Conservation (phyloP, 176 grass and related monocot species). For the Panicum miliaceum region DNA sequence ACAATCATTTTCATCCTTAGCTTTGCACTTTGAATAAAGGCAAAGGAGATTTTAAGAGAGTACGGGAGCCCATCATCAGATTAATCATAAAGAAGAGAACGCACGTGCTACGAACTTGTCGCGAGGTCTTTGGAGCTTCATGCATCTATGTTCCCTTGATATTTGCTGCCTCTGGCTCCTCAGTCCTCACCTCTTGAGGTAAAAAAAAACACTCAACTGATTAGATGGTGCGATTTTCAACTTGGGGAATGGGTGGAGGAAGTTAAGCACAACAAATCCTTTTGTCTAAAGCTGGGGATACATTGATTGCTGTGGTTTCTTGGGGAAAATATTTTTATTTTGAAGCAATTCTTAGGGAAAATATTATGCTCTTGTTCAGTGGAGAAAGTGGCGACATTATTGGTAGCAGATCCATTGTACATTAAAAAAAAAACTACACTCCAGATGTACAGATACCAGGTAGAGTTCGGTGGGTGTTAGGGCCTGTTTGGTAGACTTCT, state of each 20-base stretch:
- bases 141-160: background rate
- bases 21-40: slow-evolving; percentile 47
- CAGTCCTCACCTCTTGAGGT: background rate
- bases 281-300: background rate
- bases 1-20: slow-evolving; percentile 43
- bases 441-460: background rate
- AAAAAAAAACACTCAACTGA: background rate
- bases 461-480: no score
- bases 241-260: background rate
- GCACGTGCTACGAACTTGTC: slow-evolving; percentile 14
- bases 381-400: background rate
- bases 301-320: background rate
- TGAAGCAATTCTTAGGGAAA: no score
- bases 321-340: background rate
- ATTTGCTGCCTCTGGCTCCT: background rate
- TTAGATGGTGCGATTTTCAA: no score
- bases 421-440: background rate
- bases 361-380: background rate
- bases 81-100: background rate
- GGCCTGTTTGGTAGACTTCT: no score
- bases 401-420: background rate
- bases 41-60: slow-evolving; percentile 21
- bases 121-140: slow-evolving; percentile 6
- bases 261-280: background rate
- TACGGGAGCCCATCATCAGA: background rate